phyloP scores from a whole-genome alignment of 2,329 filamentous ascomycete species.

The Tolypocladium sp. region DNA sequence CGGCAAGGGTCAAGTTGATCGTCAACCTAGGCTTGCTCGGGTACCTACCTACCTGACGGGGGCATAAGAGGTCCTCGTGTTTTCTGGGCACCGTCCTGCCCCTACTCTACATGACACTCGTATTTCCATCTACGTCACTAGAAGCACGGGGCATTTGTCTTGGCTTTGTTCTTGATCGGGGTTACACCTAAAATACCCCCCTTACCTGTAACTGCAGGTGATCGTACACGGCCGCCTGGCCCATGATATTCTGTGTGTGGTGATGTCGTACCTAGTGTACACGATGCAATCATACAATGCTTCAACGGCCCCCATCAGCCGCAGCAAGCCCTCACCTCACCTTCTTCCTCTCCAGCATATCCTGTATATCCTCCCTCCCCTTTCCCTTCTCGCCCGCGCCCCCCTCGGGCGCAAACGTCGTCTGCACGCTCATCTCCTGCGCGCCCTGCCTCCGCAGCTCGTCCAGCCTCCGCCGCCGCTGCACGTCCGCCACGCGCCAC shows the following conservation, averaged over 20 bases:
- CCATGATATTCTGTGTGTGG: background rate
- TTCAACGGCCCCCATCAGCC: background rate
- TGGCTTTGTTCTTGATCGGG: background rate
- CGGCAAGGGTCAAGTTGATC: background rate
- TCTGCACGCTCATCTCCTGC: constrained; percentile 41
- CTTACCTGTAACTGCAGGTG: background rate
- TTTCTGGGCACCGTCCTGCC: background rate
- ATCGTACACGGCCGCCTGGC: background rate
- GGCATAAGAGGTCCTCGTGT: background rate
- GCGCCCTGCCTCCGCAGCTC: constrained; percentile 68
- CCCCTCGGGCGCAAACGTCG: constrained; percentile 25
- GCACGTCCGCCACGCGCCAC: constrained; percentile 82
- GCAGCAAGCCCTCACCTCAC: constrained; percentile 7
- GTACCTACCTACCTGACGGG: background rate
- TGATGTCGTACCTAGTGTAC: background rate
- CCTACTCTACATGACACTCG: background rate
- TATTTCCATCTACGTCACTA: background rate
- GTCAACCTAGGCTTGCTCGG: too few relatives aligned
- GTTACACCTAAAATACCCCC: background rate
- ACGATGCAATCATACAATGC: background rate
- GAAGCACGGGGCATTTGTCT: background rate
- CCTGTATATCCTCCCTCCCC: constrained; percentile 28
- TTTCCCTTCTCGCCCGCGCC: constrained; percentile 18
- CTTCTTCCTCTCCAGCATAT: constrained; percentile 27
- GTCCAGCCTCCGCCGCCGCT: constrained; percentile 72